These are phyloP conservation scores for Ephemerocybe angulata DNA, from an alignment of 768 basidiomycete species.

Conservation along the genomic window DNA sequence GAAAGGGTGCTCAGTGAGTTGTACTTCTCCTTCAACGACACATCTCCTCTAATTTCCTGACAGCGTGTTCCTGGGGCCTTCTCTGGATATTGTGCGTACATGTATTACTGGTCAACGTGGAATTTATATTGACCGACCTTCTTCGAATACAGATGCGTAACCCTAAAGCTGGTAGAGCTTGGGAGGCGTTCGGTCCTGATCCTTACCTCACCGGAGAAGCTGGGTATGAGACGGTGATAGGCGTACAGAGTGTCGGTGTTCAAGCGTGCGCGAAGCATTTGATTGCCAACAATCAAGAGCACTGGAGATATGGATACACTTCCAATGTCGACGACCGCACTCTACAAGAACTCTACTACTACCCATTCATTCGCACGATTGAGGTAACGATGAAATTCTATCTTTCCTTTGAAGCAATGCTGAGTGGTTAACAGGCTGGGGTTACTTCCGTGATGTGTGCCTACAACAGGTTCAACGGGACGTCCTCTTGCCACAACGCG, in stretches of 20 bases:
- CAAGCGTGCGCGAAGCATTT: constrained; percentile 58
- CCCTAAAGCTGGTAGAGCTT: constrained; percentile 46
- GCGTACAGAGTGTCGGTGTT: constrained; percentile 58
- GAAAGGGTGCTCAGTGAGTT: constrained; percentile 56
- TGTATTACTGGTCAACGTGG: not conserved
- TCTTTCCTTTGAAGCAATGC: not conserved
- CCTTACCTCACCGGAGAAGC: constrained; percentile 63
- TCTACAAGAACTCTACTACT: constrained; percentile 49
- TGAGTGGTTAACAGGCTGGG: constrained; percentile 34
- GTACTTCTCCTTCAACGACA: not conserved
- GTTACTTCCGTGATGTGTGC: constrained; percentile 51
- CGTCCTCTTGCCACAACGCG: constrained; percentile 63
- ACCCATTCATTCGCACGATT: constrained; percentile 47
- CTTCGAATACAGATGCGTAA: constrained; percentile 43
- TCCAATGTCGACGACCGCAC: constrained; percentile 57
- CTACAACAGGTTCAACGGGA: constrained; percentile 53
- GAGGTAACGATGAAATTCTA: constrained; percentile 30
- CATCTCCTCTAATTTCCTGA: not conserved
- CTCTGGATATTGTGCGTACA: constrained; percentile 48
- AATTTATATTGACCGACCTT: not conserved
- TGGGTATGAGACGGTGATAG: constrained; percentile 54
- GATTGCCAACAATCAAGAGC: constrained; percentile 48
- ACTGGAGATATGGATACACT: constrained; percentile 44
- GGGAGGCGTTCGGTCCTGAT: constrained; percentile 57
- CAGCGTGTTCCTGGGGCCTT: constrained; percentile 49